Evolutionary conservation across 208 protist species (phyloP), one percentile per base, ranked within the genome.

Genomic region (Naegleria gruberi): DNA sequence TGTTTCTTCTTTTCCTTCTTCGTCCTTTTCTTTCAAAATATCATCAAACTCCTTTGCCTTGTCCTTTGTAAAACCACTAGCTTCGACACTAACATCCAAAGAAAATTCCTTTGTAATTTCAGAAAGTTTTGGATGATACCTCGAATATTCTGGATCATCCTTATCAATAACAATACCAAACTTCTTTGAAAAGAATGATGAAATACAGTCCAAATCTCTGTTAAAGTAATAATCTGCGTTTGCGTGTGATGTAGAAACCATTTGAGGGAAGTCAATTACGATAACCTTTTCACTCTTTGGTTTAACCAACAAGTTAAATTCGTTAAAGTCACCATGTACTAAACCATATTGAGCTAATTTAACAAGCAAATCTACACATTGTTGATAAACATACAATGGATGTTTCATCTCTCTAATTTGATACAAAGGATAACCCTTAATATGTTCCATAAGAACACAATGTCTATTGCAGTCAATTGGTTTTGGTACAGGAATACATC

Each of bases 231-330:
- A 95, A 41, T 94, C 90, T 30, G 98, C 98, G 91, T 99, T 99
- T 37, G 65, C 85, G 93, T 99, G 98, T 44, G 95, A 96, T 23
- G 95, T 98, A 10, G 98, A 99, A 17, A 99, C 94, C 98, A 99
- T 99, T 93, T 99, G 98, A 44, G 99, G 99, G 89, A 99, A 99
- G 93, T 99, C 99, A 94, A 99, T 99, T 43, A 99, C 91, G 19
- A 97, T 95, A 1, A 99, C 93, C 12, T 94, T 92, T 92, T 93
- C 51, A 26, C 96, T 94, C 6, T 98, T 94, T 5, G 98, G 95
- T 26, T 94, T 96, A 65, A 99, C 93, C 90, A 99, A 97, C 8
- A 99, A 85, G 92, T 99, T 99, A 94, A 99, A 99, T 93, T 99
- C 98, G 92, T 99, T 99, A 92, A 99, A 99, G 94, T 99, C 99